Evolutionary conservation across 257 asterid species (phyloP).

Genomic region (Eucommia ulmoides): DNA sequence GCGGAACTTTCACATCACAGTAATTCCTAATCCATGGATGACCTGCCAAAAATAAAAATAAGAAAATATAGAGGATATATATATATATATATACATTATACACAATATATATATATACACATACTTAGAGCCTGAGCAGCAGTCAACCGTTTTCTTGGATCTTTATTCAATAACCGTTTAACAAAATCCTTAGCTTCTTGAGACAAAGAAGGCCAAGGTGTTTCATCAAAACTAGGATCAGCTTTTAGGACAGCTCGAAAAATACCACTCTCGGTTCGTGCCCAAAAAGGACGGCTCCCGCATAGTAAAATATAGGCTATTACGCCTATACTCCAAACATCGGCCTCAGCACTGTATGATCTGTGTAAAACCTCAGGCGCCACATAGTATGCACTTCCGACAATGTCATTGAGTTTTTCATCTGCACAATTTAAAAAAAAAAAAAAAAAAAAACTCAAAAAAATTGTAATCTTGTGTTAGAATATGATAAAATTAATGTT

Average conservation of each 20-base stretch:
- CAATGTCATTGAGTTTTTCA: constrained; percentile 55
- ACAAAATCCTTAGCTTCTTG: constrained; percentile 47
- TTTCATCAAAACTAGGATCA: constrained; percentile 43
- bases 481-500: too few species aligned
- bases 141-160: constrained; percentile 49
- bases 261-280: constrained; percentile 59
- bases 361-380: constrained; percentile 45
- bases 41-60: constrained; percentile 29
- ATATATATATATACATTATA: constrained; percentile 3
- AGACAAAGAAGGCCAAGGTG: constrained; percentile 51
- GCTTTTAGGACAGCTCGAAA: constrained; percentile 47
- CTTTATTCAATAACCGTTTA: constrained; percentile 37
- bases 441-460: too few species aligned
- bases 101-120: constrained; percentile 8
- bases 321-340: constrained; percentile 42
- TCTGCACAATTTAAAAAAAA: too few species aligned
- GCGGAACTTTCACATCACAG: constrained; percentile 19
- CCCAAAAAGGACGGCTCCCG: constrained; percentile 72
- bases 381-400: constrained; percentile 51
- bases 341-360: constrained; percentile 38
- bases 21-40: constrained; percentile 60
- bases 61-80: constrained; percentile 2
- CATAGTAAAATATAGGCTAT: constrained; percentile 50
- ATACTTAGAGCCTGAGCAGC: constrained; percentile 71
- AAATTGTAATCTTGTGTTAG: too few species aligned